Conservation (phyloP, 2,329 filamentous ascomycete genomes). For the Talaromyces sp. region DNA sequence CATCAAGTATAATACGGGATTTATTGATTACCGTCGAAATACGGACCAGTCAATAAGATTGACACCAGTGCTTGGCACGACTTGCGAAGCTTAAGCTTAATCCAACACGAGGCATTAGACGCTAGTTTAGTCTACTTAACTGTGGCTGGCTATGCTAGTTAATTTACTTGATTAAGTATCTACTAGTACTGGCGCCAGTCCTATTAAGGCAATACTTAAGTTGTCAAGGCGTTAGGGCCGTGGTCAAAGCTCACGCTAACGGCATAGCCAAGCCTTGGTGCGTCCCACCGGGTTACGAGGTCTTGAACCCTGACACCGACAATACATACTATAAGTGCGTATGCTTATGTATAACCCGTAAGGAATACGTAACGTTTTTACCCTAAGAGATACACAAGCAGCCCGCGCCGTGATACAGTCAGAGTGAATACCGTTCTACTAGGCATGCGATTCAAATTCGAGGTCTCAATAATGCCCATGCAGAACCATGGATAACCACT, state of each 20-base stretch:
- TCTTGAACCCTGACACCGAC: not conserved
- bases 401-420: not conserved
- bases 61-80: conserved; percentile 14
- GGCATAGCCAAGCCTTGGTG: not conserved
- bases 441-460: not conserved
- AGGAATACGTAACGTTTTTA: not conserved
- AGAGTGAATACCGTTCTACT: too few species aligned
- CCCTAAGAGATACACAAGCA: not conserved
- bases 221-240: not conserved
- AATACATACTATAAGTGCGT: not conserved
- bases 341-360: not conserved
- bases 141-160: conserved; percentile 1
- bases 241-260: conserved; percentile 13
- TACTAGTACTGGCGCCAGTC: not conserved
- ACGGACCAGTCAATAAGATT: conserved; percentile 5
- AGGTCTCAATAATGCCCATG: not conserved
- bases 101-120: conserved; percentile 39
- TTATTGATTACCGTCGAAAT: not conserved
- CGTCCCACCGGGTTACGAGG: not conserved
- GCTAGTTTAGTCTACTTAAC: not conserved
- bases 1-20: not conserved
- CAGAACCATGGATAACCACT: not conserved
- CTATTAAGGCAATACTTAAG: not conserved
- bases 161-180: not conserved
- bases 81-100: conserved; percentile 44